phyloP scores from a whole-genome alignment of 1,284 basidiomycete genomes.

The Omphalotus olearius region DNA sequence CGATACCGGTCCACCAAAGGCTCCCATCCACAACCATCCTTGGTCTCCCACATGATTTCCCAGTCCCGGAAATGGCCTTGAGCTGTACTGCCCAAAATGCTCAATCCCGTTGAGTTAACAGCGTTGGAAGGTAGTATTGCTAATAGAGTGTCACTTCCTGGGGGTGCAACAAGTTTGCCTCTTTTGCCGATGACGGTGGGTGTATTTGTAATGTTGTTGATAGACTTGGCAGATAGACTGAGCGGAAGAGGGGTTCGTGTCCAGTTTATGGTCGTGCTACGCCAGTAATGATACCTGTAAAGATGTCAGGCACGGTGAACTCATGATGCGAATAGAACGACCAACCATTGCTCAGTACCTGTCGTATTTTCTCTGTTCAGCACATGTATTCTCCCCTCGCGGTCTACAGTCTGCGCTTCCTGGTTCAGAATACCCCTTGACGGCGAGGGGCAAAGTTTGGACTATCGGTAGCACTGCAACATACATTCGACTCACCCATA shows the following conservation, averaged over 20 bases:
- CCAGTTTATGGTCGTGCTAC: slow-evolving; percentile 31
- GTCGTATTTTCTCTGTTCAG: slow-evolving; percentile 40
- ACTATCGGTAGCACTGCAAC: neutral
- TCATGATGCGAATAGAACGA: neutral
- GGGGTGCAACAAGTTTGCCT: slow-evolving; percentile 31
- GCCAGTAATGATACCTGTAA: slow-evolving; percentile 39
- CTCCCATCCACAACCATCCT: slow-evolving; percentile 31
- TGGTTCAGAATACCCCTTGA: slow-evolving; percentile 39
- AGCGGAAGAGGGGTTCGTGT: slow-evolving; percentile 34
- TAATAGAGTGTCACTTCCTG: slow-evolving; percentile 22
- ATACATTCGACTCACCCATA: slow-evolving; percentile 28
- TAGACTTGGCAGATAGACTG: slow-evolving; percentile 20
- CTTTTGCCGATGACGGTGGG: slow-evolving; percentile 39
- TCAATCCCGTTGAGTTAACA: slow-evolving; percentile 30
- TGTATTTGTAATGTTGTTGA: slow-evolving; percentile 35
- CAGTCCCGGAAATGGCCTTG: slow-evolving; percentile 33
- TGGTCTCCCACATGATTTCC: slow-evolving; percentile 31
- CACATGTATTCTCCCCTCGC: slow-evolving; percentile 34
- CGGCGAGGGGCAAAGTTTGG: neutral
- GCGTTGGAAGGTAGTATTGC: slow-evolving; percentile 37
- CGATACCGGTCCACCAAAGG: slow-evolving; percentile 35
- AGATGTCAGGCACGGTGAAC: neutral
- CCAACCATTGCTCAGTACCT: slow-evolving; percentile 33
- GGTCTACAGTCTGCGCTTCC: slow-evolving; percentile 37
- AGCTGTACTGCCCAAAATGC: slow-evolving; percentile 31